A percentile compares a stretch with the other conserved stretches of the same genome.
Evolutionary conservation across 78 protist genomes (phyloP).

Genomic region (Isochrysis galbana): DNA sequence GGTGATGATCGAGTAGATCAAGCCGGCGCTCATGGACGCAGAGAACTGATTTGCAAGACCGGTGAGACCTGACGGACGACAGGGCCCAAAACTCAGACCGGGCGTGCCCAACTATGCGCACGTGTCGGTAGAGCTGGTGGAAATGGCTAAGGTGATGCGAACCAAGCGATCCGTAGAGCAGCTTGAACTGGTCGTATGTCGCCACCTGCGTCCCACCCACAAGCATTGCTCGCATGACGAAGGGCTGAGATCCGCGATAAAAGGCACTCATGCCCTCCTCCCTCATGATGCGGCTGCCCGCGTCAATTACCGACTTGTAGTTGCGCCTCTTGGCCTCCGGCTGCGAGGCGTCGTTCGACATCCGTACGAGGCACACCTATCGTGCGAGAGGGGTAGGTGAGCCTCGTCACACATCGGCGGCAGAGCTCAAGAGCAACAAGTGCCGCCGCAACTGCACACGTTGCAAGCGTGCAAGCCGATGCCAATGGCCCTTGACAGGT

Average conservation of each 20-base stretch:
- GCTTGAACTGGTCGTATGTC: conserved; percentile 43
- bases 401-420: too few species aligned
- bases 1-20: conserved; percentile 45
- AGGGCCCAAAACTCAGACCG: too few species aligned
- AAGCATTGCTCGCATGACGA: conserved; percentile 25
- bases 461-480: too few species aligned
- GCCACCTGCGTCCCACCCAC: conserved; percentile 44
- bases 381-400: too few species aligned
- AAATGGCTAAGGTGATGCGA: too few species aligned
- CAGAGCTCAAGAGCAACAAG: too few species aligned
- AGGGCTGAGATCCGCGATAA: conserved; percentile 44
- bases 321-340: conserved; percentile 27
- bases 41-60: neutral
- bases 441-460: too few species aligned
- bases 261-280: conserved; percentile 43
- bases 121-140: too few species aligned
- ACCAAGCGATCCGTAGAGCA: neutral
- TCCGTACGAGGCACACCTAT: conserved; percentile 48
- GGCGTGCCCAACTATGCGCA: too few species aligned
- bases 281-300: neutral
- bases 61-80: neutral
- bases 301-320: conserved; percentile 39
- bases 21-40: conserved; percentile 7
- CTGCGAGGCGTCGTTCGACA: conserved; percentile 37
- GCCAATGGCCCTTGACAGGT: too few species aligned